Conservation (phyloP, 2,329 filamentous ascomycete genomes). For the Westerdykella ornata region DNA sequence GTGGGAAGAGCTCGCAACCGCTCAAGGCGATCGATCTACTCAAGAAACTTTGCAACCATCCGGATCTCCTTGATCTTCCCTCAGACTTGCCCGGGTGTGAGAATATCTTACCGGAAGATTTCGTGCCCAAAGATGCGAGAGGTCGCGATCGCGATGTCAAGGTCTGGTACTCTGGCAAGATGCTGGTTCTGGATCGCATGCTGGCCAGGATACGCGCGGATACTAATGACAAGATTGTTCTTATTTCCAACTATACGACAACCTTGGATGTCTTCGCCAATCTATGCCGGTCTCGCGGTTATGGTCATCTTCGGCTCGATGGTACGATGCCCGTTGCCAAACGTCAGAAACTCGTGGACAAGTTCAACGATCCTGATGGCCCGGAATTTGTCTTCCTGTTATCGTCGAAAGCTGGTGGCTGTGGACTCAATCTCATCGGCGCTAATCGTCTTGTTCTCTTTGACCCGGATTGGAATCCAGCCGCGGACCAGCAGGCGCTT, state of each 20-base stretch:
- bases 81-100: slow-evolving; percentile 85
- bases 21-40: slow-evolving; percentile 93
- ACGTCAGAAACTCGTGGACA: slow-evolving; percentile 92
- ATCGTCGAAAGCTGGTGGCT: slow-evolving; percentile 92
- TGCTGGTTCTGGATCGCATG: slow-evolving; percentile 98
- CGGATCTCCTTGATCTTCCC: slow-evolving; percentile 77
- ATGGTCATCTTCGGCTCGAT: slow-evolving; percentile 83
- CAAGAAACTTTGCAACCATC: slow-evolving; percentile 98
- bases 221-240: slow-evolving; percentile 97
- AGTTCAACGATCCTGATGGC: slow-evolving; percentile 90
- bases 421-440: slow-evolving; percentile 90
- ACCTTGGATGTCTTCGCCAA: slow-evolving; percentile 92
- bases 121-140: slow-evolving; percentile 76
- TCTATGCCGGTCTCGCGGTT: slow-evolving; percentile 75
- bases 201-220: slow-evolving; percentile 89
- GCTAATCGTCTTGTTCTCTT: slow-evolving; percentile 93
- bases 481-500: slow-evolving; percentile 92
- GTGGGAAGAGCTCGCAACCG: slow-evolving; percentile 91
- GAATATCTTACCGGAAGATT: slow-evolving; percentile 73
- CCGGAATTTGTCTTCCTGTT: slow-evolving; percentile 92
- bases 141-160: slow-evolving; percentile 89
- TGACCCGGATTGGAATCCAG: slow-evolving; percentile 92
- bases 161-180: slow-evolving; percentile 95
- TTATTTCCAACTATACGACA: slow-evolving; percentile 97
- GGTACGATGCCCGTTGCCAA: slow-evolving; percentile 98